Evolutionary conservation across 495 filamentous ascomycete genomes (phyloP).

Genomic region (Aspergillus ostianus): DNA sequence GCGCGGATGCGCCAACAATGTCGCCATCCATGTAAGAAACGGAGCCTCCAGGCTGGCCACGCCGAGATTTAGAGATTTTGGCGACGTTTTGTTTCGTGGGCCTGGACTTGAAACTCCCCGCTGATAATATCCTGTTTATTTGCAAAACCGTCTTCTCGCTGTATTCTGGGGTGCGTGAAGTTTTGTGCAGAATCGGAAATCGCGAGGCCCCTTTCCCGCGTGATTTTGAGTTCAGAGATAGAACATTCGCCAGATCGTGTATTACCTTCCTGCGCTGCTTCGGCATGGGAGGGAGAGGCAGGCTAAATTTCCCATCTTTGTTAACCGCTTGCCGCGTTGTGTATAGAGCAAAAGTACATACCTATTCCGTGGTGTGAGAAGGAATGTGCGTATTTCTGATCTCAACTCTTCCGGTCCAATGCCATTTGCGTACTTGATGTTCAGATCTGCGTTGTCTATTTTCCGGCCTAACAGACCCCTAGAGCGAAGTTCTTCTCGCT

Average conservation of each 20-base stretch:
- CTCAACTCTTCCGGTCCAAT: constrained; percentile 71
- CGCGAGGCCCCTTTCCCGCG: constrained; percentile 69
- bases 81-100: constrained; percentile 25
- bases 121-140: constrained; percentile 35
- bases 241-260: constrained; percentile 67
- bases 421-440: constrained; percentile 68
- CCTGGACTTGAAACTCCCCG: constrained; percentile 30
- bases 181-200: constrained; percentile 76
- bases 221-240: constrained; percentile 82
- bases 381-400: constrained; percentile 67
- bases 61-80: constrained; percentile 29
- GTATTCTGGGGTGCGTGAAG: constrained; percentile 56
- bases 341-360: constrained; percentile 33
- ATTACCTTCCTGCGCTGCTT: constrained; percentile 71
- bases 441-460: constrained; percentile 60
- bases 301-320: constrained; percentile 43
- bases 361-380: constrained; percentile 62
- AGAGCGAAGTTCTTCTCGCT: constrained; percentile 73
- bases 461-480: constrained; percentile 76
- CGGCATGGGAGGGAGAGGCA: constrained; percentile 81
- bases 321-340: background rate
- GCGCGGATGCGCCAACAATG: constrained; percentile 78
- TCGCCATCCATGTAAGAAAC: constrained; percentile 80
- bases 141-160: constrained; percentile 43
- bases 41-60: constrained; percentile 41